A percentile compares a stretch with the other conserved stretches of the same genome.
phyloP scores from a whole-genome alignment of 257 asterid genomes.

The Scutellaria galericulata region DNA sequence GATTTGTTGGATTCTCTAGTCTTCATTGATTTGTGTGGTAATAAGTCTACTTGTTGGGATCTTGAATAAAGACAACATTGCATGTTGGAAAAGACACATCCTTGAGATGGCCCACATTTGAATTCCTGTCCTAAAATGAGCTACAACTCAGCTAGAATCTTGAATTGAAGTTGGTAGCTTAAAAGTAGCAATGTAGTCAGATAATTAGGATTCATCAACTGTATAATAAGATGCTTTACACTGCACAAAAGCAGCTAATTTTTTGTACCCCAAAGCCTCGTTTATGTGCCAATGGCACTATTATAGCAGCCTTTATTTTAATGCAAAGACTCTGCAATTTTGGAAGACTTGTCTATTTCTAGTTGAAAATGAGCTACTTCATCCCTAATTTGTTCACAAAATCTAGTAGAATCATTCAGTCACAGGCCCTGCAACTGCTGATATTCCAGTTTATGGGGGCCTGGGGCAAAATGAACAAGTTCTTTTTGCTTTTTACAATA shows the following conservation, averaged over 20 bases:
- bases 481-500: conserved; percentile 12
- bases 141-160: conserved; percentile 32
- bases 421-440: neutral
- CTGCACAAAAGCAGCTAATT: conserved; percentile 31
- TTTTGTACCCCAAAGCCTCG: conserved; percentile 34
- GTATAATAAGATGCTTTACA: conserved; percentile 28
- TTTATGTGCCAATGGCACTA: conserved; percentile 33
- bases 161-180: conserved; percentile 31
- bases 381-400: neutral
- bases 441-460: conserved; percentile 1
- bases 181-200: conserved; percentile 38
- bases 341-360: conserved; percentile 27
- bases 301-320: conserved; percentile 38
- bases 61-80: conserved; percentile 50
- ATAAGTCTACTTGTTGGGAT: conserved; percentile 41
- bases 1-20: conserved; percentile 18
- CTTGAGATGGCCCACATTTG: conserved; percentile 65
- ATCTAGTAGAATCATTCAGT: too few species aligned
- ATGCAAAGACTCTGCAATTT: conserved; percentile 35
- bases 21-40: conserved; percentile 25
- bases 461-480: conserved; percentile 25
- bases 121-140: conserved; percentile 63
- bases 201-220: conserved; percentile 21
- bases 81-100: conserved; percentile 58
- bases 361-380: conserved; percentile 15